Evolutionary conservation across 1,284 basidiomycete genomes (phyloP).

Genomic region (Kalmanozyma brasiliensis): DNA sequence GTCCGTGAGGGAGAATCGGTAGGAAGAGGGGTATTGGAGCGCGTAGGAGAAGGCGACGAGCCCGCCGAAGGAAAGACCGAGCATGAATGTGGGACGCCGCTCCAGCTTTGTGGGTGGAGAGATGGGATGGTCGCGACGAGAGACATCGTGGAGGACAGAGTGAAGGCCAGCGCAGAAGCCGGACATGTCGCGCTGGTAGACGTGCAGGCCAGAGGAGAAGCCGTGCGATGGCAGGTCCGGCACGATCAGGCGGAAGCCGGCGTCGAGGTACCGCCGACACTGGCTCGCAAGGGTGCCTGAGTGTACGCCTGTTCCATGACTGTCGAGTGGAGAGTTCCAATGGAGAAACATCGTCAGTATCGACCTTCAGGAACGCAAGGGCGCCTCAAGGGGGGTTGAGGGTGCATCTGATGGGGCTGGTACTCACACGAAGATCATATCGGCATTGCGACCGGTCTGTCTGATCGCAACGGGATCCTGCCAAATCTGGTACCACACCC

Average conservation of each 20-base stretch:
- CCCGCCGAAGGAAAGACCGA: constrained; percentile 64
- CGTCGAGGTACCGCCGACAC: constrained; percentile 62
- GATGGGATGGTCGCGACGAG: constrained; percentile 45
- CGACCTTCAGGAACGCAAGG: too few species aligned
- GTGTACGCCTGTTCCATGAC: constrained; percentile 65
- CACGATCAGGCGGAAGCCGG: constrained; percentile 62
- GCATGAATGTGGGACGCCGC: constrained; percentile 60
- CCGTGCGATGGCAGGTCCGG: constrained; percentile 65
- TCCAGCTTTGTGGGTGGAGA: constrained; percentile 44
- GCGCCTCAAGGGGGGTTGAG: too few species aligned
- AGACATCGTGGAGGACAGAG: constrained; percentile 60
- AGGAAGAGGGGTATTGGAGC: constrained; percentile 55
- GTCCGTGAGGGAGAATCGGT: constrained; percentile 47
- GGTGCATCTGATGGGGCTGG: too few species aligned
- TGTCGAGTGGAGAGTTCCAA: too few species aligned
- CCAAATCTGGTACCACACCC: constrained; percentile 66
- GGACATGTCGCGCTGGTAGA: constrained; percentile 53
- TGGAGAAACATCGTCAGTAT: background rate
- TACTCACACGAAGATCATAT: constrained; percentile 60
- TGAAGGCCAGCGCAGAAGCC: constrained; percentile 57
- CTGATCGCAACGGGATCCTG: constrained; percentile 51
- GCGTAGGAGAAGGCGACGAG: constrained; percentile 61
- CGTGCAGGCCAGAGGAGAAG: constrained; percentile 63
- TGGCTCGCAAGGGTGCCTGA: constrained; percentile 63
- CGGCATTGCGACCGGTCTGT: constrained; percentile 54